Conservation (phyloP, 75 land plant species). For the Pseudotsuga menziesii region DNA sequence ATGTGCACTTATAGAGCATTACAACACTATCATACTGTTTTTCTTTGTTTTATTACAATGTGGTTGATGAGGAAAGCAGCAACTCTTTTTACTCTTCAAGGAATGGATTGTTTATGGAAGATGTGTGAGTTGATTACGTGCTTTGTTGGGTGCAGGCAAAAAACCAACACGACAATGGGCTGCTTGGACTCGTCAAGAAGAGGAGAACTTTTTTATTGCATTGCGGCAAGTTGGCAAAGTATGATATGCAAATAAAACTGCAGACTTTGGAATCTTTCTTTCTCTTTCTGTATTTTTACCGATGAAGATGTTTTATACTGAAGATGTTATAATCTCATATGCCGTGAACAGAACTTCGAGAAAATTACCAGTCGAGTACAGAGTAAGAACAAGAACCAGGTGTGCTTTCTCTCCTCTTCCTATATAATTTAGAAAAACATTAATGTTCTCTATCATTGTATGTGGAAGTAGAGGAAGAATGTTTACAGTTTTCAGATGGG, state of each 20-base stretch:
- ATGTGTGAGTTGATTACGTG: not conserved
- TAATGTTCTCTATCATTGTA: not conserved
- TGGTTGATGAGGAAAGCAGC: too few relatives aligned
- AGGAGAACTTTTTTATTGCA: slow-evolving; percentile 81
- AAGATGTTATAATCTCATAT: not conserved
- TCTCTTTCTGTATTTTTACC: not conserved
- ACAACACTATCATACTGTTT: too few relatives aligned
- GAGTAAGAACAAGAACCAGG: slow-evolving; percentile 93
- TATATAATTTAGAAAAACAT: not conserved
- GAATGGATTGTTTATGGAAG: not conserved
- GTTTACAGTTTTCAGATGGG: not conserved
- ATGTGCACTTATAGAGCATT: too few relatives aligned
- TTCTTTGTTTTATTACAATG: too few relatives aligned
- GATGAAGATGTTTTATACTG: not conserved
- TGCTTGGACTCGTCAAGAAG: slow-evolving; percentile 95
- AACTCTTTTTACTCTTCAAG: not conserved
- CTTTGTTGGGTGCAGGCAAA: slow-evolving; percentile 33
- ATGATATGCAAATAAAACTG: not conserved
- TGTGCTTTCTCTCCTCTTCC: slow-evolving; percentile 13
- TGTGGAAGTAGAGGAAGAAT: not conserved
- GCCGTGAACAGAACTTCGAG: slow-evolving; percentile 70
- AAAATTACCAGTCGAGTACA: slow-evolving; percentile 76
- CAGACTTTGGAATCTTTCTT: not conserved
- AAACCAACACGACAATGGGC: slow-evolving; percentile 85
- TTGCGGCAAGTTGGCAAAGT: slow-evolving; percentile 94